Base-by-base conservation (phyloP, 2,329 filamentous ascomycete species). In the Orbilia blumenaviensis region DNA sequence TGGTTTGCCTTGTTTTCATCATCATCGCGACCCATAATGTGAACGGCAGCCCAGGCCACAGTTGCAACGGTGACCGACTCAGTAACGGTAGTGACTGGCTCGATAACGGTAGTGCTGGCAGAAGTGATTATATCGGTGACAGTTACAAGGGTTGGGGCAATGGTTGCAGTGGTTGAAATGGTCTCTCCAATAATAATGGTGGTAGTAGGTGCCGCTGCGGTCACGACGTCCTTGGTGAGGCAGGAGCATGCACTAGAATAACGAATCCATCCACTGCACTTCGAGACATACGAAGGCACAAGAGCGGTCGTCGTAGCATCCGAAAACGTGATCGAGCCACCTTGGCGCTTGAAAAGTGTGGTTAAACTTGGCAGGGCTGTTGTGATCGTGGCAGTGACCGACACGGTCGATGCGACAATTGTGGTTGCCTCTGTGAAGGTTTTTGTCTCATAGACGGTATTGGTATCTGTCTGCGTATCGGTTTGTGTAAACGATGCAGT, bases 171-270 rank as follows among this genome's bases (percentile, higher is more conserved):
- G 10, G 18, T 5, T 2, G 25, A 27, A 10, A 46, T 21, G 12
- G 66, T 21, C 1, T 6, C 21, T 1, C 48, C 8, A 2, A 16
- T 14, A n/a, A 36, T 60, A 16, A 34, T 23, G 9, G 44, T 54
- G 23, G 14, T 38, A 14, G 32, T 58, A 25, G 52, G 10, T 9
- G n/a, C 12, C 34, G 29, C 25, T 7, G 36, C 18, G n/a, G n/a
- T 23, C 7, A 52, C 2, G 3, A 18, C 16, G 60, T 2, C 34
- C 14, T 12, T 12, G 21, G 27, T 18, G 50, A 67, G 36, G 21
- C 63, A 67, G 44, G 23, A 46, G 50, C 63, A 67, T 8, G 63
- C 63, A 16, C 38, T 58, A 2, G 50, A 56, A 27, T 46, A 67
- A 1, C 23, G 12, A 9, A n/a, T 6, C 38, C 38, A 46, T 16